Conservation (phyloP, 306 rosid genomes). For the Malus sylvestris region DNA sequence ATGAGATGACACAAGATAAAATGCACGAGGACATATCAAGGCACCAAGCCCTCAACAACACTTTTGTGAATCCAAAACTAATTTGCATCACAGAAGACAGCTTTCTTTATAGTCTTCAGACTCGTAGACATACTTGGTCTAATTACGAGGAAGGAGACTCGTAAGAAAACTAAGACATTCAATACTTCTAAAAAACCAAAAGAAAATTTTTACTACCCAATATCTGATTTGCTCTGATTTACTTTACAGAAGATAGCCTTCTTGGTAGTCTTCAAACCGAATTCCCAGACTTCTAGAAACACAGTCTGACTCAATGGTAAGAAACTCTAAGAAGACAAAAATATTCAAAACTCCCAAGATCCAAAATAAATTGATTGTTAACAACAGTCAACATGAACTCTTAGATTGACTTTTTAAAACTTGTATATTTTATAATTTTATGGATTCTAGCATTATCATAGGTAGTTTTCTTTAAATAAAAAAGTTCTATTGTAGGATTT, state of each 20-base stretch:
- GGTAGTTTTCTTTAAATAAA: not conserved
- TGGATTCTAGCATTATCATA: not conserved
- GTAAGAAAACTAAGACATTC: not conserved
- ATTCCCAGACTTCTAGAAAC: too few relatives aligned
- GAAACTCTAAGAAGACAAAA: too few relatives aligned
- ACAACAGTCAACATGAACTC: not conserved
- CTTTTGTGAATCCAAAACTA: not conserved
- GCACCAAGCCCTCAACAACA: not conserved
- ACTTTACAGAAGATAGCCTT: too few relatives aligned
- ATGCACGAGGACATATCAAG: not conserved
- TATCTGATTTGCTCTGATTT: too few relatives aligned
- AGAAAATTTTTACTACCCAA: too few relatives aligned
- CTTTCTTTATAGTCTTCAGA: not conserved
- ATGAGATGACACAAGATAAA: not conserved
- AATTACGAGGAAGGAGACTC: not conserved
- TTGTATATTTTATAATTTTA: not conserved
- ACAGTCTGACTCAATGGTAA: too few relatives aligned
- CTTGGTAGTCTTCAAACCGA: too few relatives aligned
- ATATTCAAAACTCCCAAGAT: not conserved
- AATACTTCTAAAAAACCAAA: too few relatives aligned
- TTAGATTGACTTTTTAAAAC: not conserved
- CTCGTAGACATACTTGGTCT: not conserved
- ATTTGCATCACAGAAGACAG: not conserved
- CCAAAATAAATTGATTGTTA: not conserved
- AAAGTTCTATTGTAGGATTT: not conserved